Base-by-base conservation (phyloP, 352 stramenopile genomes). In the Ophiocytium majus region DNA sequence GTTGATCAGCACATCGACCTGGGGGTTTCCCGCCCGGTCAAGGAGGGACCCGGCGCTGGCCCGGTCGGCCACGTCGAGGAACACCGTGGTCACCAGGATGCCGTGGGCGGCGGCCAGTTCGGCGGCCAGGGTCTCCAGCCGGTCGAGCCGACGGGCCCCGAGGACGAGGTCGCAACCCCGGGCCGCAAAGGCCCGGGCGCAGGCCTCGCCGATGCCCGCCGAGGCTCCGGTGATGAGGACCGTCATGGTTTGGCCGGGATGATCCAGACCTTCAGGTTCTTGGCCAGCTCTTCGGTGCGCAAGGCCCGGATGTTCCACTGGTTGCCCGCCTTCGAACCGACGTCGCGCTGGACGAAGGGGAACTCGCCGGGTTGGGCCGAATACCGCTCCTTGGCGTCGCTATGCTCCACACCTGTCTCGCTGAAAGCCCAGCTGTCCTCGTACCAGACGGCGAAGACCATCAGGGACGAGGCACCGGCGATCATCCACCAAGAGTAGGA, bases 1-100 rank as follows among this genome's bases (percentile, higher is more conserved):
- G 88, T 96, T 96, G 57, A 96, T 86, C 1, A 96, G 90, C 50
- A 96, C 93, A 74, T 96, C 93, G 75, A 96, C 87, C 28, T 93
- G 23, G 23, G 23, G 23, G 28, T 23, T 23, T 28, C 28, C 57
- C 28, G 57, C 28, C 28, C 19, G 57, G 23, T 23, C 23, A 71
- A 23, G 23, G 28, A 23, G 23, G 57, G 28, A 23, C 57, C 19
- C 57, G 28, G 57, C 57, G 23, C 28, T 28, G 23, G 28, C 82
- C 23, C 94, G 78, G 33, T 93, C 86, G 76, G 93, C 32, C 23
- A 19, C 32, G 32, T 82, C 81, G 28, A 89, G 83, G 50, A 92
- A 84, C 34, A 89, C 82, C 9, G 95, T 83, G 57, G 92, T 92
- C n/a, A 89, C 82, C 79, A 85, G 34, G 28, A 90, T 82, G n/a